A percentile compares a stretch with the other conserved stretches of the same genome.
Conservation (phyloP, 1,139 yeast species). For the Saccharomycopsis hybrid region DNA sequence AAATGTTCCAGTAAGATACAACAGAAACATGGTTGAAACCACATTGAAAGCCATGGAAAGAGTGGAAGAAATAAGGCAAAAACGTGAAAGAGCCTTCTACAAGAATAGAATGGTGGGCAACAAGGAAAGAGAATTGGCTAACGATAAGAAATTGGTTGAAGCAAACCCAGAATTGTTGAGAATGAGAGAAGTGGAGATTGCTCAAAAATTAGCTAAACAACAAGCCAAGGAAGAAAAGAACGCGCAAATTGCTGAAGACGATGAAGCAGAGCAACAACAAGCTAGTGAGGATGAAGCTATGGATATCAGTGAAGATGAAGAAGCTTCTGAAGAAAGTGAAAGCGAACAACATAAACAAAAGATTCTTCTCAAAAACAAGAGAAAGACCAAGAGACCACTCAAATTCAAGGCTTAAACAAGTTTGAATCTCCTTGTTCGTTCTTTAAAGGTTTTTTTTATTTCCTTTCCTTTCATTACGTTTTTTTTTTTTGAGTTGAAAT, state of each 20-base stretch:
- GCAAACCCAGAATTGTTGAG: constrained; percentile 81
- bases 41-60: constrained; percentile 94
- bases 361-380: constrained; percentile 27
- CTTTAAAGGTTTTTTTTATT: not conserved
- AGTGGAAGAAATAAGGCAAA: constrained; percentile 91
- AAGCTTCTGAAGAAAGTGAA: constrained; percentile 31
- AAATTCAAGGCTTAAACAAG: constrained; percentile 1
- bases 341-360: constrained; percentile 14
- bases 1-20: constrained; percentile 95
- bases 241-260: constrained; percentile 41
- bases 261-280: constrained; percentile 38
- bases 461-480: not conserved
- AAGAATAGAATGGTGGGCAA: constrained; percentile 99
- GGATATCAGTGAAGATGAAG: constrained; percentile 34
- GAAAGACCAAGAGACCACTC: constrained; percentile 16
- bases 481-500: not conserved
- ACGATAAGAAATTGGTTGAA: constrained; percentile 85
- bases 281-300: constrained; percentile 37
- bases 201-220: constrained; percentile 68
- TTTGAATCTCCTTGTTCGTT: not conserved
- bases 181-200: constrained; percentile 88
- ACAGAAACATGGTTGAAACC: constrained; percentile 91
- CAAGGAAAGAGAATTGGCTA: constrained; percentile 75
- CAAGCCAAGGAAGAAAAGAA: constrained; percentile 52
- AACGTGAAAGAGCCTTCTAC: constrained; percentile 97